These are phyloP conservation scores for Penicillium sp. DNA, from an alignment of 2,329 filamentous ascomycete species.

Conservation along the genomic window DNA sequence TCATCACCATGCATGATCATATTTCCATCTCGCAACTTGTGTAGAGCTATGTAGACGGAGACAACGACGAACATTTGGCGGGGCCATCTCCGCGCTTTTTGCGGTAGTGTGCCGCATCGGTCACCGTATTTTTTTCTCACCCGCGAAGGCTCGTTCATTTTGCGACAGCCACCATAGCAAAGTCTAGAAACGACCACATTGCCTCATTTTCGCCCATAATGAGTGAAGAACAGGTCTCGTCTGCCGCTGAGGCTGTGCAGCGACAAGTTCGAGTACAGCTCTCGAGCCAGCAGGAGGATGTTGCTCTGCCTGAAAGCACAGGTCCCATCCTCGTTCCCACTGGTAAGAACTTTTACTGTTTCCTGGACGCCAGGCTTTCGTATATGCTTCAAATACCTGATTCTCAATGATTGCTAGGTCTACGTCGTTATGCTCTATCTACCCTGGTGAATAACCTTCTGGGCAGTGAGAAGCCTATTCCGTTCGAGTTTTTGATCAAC, in stretches of 20 bases:
- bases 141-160: constrained; percentile 28
- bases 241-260: constrained; percentile 30
- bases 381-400: constrained; percentile 11
- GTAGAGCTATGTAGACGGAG: background rate
- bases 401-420: constrained; percentile 35
- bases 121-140: constrained; percentile 42
- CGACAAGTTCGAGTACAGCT: constrained; percentile 56
- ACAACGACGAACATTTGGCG: too few species aligned
- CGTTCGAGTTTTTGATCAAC: constrained; percentile 90
- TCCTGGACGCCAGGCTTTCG: background rate
- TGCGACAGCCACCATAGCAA: constrained; percentile 26
- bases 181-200: constrained; percentile 14
- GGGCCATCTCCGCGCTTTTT: constrained; percentile 35
- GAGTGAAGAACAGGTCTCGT: constrained; percentile 23
- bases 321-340: constrained; percentile 59
- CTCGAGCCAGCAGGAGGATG: constrained; percentile 51
- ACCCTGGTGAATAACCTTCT: constrained; percentile 63
- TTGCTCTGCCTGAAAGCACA: constrained; percentile 54
- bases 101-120: constrained; percentile 41
- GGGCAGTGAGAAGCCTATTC: constrained; percentile 51
- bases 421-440: constrained; percentile 60
- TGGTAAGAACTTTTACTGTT: constrained; percentile 38
- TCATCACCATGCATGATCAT: background rate
- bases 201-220: constrained; percentile 20
- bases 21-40: background rate